Evolutionary conservation across 345 rosid species (phyloP).

Genomic region (Brassica rapa): DNA sequence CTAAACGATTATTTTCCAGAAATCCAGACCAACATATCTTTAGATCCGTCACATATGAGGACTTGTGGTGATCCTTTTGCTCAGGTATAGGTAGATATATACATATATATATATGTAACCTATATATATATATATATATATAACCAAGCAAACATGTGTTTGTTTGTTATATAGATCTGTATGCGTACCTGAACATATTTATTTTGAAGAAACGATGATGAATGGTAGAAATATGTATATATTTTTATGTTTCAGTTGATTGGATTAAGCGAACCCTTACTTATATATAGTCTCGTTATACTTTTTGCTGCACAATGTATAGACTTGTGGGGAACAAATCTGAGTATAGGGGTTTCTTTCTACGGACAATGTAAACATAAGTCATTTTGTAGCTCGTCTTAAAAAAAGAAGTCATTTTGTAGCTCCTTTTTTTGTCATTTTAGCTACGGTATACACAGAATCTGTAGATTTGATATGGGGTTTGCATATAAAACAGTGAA

Average conservation of each 20-base stretch:
- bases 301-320: not conserved
- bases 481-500: not conserved
- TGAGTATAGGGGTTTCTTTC: slow-evolving; percentile 17
- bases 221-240: not conserved
- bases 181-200: not conserved
- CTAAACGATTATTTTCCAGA: not conserved
- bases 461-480: not conserved
- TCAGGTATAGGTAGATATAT: not conserved
- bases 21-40: not conserved
- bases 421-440: not conserved
- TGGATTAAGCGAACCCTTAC: not conserved
- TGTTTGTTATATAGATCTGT: not conserved
- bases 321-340: not conserved
- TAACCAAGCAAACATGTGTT: not conserved
- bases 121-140: not conserved
- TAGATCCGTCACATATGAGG: not conserved
- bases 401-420: not conserved
- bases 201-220: not conserved
- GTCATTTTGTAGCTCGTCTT: not conserved
- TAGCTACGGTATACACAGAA: not conserved
- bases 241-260: not conserved
- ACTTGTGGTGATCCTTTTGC: slow-evolving; percentile 1
- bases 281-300: not conserved
- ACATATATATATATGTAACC: not conserved
- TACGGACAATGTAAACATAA: slow-evolving; percentile 2